Evolutionary conservation across 1,284 basidiomycete species (phyloP).

Genomic region (Moesziomyces aphidis): DNA sequence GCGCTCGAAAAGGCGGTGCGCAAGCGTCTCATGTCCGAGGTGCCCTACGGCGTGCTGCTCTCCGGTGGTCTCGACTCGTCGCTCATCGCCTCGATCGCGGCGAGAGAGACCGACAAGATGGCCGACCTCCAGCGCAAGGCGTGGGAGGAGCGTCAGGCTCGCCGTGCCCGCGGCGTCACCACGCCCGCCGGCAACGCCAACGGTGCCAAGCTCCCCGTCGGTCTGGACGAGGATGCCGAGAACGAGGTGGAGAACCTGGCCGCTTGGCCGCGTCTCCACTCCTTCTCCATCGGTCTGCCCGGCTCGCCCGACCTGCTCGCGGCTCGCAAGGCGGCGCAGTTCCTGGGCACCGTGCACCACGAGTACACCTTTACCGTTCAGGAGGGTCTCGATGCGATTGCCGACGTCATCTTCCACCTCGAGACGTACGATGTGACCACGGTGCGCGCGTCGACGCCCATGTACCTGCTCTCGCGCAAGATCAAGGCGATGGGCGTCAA

Average conservation of each 20-base stretch:
- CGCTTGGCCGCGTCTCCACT: slow-evolving; percentile 96
- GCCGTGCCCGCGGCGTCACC: slow-evolving; percentile 51
- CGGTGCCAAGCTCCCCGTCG: slow-evolving; percentile 68
- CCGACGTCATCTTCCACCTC: slow-evolving; percentile 97
- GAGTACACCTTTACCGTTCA: slow-evolving; percentile 99
- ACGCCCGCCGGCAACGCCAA: slow-evolving; percentile 61
- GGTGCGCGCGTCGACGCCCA: slow-evolving; percentile 95
- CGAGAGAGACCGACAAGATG: slow-evolving; percentile 92
- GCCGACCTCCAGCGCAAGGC: slow-evolving; percentile 70
- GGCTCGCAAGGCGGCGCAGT: slow-evolving; percentile 92
- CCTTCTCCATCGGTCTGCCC: slow-evolving; percentile 95
- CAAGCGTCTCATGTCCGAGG: slow-evolving; percentile 98
- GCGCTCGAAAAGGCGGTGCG: slow-evolving; percentile 90
- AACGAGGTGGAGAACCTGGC: slow-evolving; percentile 70
- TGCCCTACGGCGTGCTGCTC: slow-evolving; percentile 96
- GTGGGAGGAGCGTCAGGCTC: slow-evolving; percentile 71
- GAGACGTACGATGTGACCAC: slow-evolving; percentile 99
- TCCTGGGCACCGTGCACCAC: slow-evolving; percentile 94
- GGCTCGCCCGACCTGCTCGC: slow-evolving; percentile 96
- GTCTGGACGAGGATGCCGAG: slow-evolving; percentile 65
- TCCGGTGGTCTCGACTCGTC: slow-evolving; percentile 96
- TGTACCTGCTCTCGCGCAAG: slow-evolving; percentile 96
- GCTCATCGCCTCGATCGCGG: slow-evolving; percentile 95
- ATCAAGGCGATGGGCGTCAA: slow-evolving; percentile 99
- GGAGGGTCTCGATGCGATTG: slow-evolving; percentile 96